A percentile compares a stretch with the other conserved stretches of the same genome.
Conservation (phyloP, 2,329 filamentous ascomycete genomes). For the Massarina eburnea region DNA sequence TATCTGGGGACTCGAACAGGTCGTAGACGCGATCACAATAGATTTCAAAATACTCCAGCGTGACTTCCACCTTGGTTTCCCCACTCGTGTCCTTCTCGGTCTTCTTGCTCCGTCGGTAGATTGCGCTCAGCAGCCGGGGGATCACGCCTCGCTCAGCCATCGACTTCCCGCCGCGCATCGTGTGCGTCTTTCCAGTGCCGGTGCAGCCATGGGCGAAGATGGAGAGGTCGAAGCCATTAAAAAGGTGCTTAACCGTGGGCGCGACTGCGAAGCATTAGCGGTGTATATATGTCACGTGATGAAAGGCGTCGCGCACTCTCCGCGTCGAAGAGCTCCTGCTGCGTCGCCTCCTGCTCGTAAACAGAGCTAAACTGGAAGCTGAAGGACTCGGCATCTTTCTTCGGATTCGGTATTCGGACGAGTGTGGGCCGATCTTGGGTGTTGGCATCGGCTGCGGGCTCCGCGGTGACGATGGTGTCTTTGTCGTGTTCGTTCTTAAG, state of each 20-base stretch:
- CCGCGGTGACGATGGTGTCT: conserved; percentile 78
- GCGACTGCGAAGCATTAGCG: conserved; percentile 61
- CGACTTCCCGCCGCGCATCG: conserved; percentile 88
- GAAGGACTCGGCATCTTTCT: conserved; percentile 88
- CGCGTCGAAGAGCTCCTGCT: conserved; percentile 84
- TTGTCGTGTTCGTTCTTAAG: conserved; percentile 82
- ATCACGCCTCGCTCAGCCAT: conserved; percentile 86
- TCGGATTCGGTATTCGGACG: conserved; percentile 89
- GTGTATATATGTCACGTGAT: not conserved
- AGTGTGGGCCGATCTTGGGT: conserved; percentile 58
- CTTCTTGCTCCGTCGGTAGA: conserved; percentile 84
- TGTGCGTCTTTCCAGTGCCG: conserved; percentile 92
- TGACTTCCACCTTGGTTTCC: conserved; percentile 70
- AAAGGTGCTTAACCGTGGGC: conserved; percentile 87
- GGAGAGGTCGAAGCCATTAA: conserved; percentile 72
- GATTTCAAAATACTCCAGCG: conserved; percentile 91
- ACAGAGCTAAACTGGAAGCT: conserved; percentile 94
- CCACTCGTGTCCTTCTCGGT: conserved; percentile 76
- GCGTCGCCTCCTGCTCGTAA: conserved; percentile 76
- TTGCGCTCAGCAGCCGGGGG: conserved; percentile 77
- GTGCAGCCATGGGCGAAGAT: conserved; percentile 94
- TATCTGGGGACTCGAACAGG: conserved; percentile 83
- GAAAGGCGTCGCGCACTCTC: too few species aligned
- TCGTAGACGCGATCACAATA: conserved; percentile 97
- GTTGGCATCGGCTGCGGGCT: conserved; percentile 47